phyloP scores from a whole-genome alignment of 805 yeast species.

The Candida endomychidarum region DNA sequence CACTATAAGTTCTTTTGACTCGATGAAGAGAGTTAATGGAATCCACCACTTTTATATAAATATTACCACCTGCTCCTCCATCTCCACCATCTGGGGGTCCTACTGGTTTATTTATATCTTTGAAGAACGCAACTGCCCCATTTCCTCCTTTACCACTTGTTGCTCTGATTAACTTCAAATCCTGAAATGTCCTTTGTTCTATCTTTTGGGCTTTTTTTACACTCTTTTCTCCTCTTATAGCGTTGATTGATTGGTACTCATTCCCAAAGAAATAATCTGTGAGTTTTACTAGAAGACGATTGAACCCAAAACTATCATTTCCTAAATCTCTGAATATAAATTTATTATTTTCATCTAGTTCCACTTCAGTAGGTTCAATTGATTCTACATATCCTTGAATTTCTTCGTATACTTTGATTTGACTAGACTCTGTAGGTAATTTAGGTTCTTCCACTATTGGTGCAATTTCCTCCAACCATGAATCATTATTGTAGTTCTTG shows the following conservation, averaged over 20 bases:
- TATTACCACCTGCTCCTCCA: conserved; percentile 91
- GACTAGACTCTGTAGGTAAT: conserved; percentile 8
- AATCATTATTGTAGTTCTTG: conserved; percentile 7
- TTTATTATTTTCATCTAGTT: conserved; percentile 11
- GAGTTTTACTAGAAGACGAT: conserved; percentile 20
- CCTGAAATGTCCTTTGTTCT: conserved; percentile 47
- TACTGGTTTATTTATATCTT: conserved; percentile 78
- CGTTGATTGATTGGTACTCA: conserved; percentile 39
- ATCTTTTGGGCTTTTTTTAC: conserved; percentile 29
- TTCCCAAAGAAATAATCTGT: conserved; percentile 43
- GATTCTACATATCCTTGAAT: background rate
- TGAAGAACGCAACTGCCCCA: conserved; percentile 80
- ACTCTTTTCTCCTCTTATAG: conserved; percentile 32
- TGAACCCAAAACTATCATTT: conserved; percentile 19
- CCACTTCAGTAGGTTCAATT: background rate
- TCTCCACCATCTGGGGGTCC: conserved; percentile 99
- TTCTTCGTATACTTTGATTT: background rate
- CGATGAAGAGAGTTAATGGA: conserved; percentile 72
- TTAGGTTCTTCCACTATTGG: conserved; percentile 5
- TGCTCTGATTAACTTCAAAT: conserved; percentile 65
- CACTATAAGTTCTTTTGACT: conserved; percentile 64
- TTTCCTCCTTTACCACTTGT: conserved; percentile 85
- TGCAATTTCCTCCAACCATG: conserved; percentile 16
- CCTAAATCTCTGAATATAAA: conserved; percentile 21
- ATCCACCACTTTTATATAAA: conserved; percentile 78